Conservation (phyloP, 1,284 basidiomycete species). For the Fomitopsis palustris region DNA sequence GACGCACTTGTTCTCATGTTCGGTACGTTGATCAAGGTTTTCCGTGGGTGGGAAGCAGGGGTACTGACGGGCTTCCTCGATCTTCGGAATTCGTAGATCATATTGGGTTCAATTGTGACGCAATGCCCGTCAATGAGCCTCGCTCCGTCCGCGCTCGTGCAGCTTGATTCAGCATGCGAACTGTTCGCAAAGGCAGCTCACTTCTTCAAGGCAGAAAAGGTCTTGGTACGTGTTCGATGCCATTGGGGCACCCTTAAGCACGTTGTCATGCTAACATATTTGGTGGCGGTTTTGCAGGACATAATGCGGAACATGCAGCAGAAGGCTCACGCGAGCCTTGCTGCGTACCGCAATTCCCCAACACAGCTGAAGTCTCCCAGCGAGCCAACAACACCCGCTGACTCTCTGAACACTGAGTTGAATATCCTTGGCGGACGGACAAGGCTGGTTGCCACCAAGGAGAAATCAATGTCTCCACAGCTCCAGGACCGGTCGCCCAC, state of each 20-base stretch:
- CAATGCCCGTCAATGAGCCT: slow-evolving; percentile 78
- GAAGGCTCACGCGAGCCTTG: slow-evolving; percentile 62
- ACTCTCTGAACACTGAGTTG: slow-evolving; percentile 62
- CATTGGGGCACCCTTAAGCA: background rate
- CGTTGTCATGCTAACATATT: no score
- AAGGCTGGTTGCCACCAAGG: slow-evolving; percentile 63
- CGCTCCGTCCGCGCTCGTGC: slow-evolving; percentile 71
- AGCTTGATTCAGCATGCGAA: slow-evolving; percentile 75
- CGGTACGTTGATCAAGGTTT: slow-evolving; percentile 40
- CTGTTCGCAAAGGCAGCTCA: slow-evolving; percentile 69
- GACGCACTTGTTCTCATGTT: slow-evolving; percentile 80
- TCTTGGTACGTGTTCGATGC: slow-evolving; percentile 48
- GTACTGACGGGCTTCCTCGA: slow-evolving; percentile 1
- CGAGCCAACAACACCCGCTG: slow-evolving; percentile 46
- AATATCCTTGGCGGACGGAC: slow-evolving; percentile 69
- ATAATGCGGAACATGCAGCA: slow-evolving; percentile 51
- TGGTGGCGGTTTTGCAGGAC: slow-evolving; percentile 24
- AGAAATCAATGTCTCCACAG: slow-evolving; percentile 43
- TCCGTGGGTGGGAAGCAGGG: background rate
- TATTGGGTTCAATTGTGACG: slow-evolving; percentile 78
- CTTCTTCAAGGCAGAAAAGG: slow-evolving; percentile 65
- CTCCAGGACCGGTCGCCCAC: slow-evolving; percentile 63
- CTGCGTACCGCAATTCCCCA: slow-evolving; percentile 59
- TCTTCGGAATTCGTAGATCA: slow-evolving; percentile 43
- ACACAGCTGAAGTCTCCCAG: slow-evolving; percentile 40